Conservation (phyloP, 805 yeast genomes). For the Millerago galiae region DNA sequence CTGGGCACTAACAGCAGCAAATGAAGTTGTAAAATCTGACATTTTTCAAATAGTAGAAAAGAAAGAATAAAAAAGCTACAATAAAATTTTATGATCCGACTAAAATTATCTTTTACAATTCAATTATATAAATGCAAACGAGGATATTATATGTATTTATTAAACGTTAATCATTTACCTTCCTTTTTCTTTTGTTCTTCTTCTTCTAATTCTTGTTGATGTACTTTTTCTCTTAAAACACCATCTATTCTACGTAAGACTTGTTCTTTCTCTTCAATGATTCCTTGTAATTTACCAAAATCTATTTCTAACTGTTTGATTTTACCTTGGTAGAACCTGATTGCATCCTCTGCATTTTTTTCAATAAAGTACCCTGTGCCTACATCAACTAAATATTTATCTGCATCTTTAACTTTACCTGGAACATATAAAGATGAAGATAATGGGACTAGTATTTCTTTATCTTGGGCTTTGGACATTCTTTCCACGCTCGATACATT, state of each 20-base stretch:
- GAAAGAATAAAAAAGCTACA: neutral
- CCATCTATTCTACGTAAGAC: constrained; percentile 55
- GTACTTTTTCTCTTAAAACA: constrained; percentile 46
- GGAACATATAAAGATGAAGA: constrained; percentile 88
- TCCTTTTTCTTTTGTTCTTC: neutral
- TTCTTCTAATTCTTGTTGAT: constrained; percentile 30
- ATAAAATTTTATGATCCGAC: neutral
- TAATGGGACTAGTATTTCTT: constrained; percentile 72
- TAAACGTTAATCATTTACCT: neutral
- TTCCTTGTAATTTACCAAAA: constrained; percentile 62
- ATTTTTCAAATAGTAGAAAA: neutral
- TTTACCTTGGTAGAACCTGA: constrained; percentile 65
- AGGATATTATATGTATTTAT: neutral
- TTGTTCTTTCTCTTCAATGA: constrained; percentile 69
- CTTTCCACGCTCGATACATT: constrained; percentile 66
- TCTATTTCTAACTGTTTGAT: constrained; percentile 68
- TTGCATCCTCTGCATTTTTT: constrained; percentile 61
- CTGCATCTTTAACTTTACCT: constrained; percentile 60
- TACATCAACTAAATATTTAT: constrained; percentile 80
- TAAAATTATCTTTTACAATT: too few species aligned
- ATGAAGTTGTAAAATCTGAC: constrained; percentile 2
- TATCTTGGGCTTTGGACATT: constrained; percentile 40
- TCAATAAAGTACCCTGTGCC: constrained; percentile 96
- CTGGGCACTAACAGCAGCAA: constrained; percentile 4
- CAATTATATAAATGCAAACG: neutral